Evolutionary conservation across 306 rosid genomes (phyloP), one percentile per base, ranked within the genome.

Genomic region (Ochetophila trinervis): DNA sequence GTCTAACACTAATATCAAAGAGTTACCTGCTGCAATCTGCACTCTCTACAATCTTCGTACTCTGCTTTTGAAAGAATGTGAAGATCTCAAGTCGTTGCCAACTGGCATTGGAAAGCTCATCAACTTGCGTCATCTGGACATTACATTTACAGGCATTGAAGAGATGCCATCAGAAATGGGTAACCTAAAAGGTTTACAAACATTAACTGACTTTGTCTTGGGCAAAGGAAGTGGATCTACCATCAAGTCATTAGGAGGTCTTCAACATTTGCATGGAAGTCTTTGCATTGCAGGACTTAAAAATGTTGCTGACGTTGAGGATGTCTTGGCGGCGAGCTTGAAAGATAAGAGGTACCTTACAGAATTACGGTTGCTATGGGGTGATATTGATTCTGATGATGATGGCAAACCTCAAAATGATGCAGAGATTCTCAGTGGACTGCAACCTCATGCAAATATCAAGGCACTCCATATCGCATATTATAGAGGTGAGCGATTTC

Each of bases 31-130:
- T 8, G 12, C 67, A 0, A 27, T 63, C 21, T 24, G 72, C 30
- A 66, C 50, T 18, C 4, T 74, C 15, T 52, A 59, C 63, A 66
- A 59, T 32, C 52, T 74, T 57, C 72, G 59, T n/a, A 74, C 72
- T 1, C n/a, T 66, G 2, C 1, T 66, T 5, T 12, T 74, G 62
- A n/a, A 34, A 1, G 13, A 44, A 16, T 73, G 78, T 59, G 3
- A 17, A 4, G 10, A 0, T 16, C 67, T 74, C 13, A 14, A 19
- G 7, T 60, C 20, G 16, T 40, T 74, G 24, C 78, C 72, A 0
- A 21, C 45, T 30, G 52, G 37, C 18, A 14, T 66, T 50, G 62
- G 52, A 23, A 51, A 56, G 49, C 61, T 66, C 34, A 42, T 30
- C 57, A 57, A 60, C 37, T 27, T 75, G 2, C 34, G 53, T 8